These are phyloP conservation scores for Paecilomyces dactylethromorphus DNA, from an alignment of 2,329 filamentous ascomycete species.

Conservation along the genomic window DNA sequence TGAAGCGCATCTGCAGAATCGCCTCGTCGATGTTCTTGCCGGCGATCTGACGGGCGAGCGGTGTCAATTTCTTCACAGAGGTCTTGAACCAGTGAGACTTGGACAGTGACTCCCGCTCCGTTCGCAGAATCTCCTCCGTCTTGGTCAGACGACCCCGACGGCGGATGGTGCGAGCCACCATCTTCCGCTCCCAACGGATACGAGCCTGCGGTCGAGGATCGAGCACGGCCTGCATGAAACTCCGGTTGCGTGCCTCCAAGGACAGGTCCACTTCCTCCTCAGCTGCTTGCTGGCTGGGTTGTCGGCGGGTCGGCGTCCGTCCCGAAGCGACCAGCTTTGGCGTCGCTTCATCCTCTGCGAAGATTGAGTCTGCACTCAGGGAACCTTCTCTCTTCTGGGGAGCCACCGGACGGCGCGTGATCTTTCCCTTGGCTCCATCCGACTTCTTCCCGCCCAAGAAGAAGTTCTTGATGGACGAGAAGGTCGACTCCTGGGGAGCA, in stretches of 20 bases:
- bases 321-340: conserved; percentile 18
- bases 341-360: conserved; percentile 28
- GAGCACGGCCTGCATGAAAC: conserved; percentile 56
- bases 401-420: conserved; percentile 18
- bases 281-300: conserved; percentile 12
- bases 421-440: conserved; percentile 19
- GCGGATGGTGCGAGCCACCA: conserved; percentile 70
- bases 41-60: conserved; percentile 77
- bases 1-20: conserved; percentile 90
- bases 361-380: conserved; percentile 33
- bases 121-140: conserved; percentile 61
- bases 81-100: conserved; percentile 73
- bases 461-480: conserved; percentile 29
- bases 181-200: conserved; percentile 72
- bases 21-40: conserved; percentile 94
- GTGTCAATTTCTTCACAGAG: conserved; percentile 83
- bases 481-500: conserved; percentile 12
- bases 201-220: conserved; percentile 71
- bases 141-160: conserved; percentile 61
- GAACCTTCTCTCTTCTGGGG: conserved; percentile 28
- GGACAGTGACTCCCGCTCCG: conserved; percentile 51
- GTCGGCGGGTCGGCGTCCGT: conserved; percentile 14
- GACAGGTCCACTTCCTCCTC: conserved; percentile 7
- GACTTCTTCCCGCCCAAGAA: conserved; percentile 20
- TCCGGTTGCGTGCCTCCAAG: conserved; percentile 36